Evolutionary conservation across 1,284 basidiomycete species (phyloP).

Genomic region (Bjerkandera adusta): DNA sequence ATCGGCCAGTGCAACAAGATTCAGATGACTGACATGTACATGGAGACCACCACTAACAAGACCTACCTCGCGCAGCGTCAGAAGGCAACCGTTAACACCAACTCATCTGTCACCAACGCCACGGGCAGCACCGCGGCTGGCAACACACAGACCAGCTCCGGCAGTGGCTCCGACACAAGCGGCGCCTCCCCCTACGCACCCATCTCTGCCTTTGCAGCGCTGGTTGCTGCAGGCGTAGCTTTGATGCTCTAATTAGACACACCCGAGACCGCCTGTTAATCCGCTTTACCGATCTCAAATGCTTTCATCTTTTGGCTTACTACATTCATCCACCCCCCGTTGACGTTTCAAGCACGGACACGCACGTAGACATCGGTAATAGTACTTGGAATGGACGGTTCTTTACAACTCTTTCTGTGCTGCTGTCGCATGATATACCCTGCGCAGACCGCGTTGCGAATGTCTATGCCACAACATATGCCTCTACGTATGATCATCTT

Average conservation of each 20-base stretch:
- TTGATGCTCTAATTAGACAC: conserved; percentile 7
- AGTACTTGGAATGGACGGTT: no score
- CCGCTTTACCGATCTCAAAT: no score
- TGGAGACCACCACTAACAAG: conserved; percentile 59
- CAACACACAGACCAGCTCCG: conserved; percentile 7
- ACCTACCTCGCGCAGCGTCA: conserved; percentile 48
- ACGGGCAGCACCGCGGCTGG: conserved; percentile 2
- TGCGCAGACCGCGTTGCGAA: no score
- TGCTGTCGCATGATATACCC: no score
- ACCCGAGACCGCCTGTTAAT: no score
- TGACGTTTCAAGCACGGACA: no score
- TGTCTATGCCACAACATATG: no score
- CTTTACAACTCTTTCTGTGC: no score
- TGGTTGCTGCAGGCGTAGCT: conserved; percentile 8
- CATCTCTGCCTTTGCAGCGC: conserved; percentile 5
- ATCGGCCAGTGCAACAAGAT: conserved; percentile 62
- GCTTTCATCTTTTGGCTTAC: no score
- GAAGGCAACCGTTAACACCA: conserved; percentile 4
- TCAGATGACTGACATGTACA: conserved; percentile 55
- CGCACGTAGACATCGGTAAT: no score
- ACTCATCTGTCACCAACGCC: not conserved
- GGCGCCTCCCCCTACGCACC: not conserved
- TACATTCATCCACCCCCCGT: no score
- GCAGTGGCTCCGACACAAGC: conserved; percentile 9
- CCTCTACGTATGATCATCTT: no score